Conservation (phyloP, 257 asterid genomes). For the Solanum chaucha region DNA sequence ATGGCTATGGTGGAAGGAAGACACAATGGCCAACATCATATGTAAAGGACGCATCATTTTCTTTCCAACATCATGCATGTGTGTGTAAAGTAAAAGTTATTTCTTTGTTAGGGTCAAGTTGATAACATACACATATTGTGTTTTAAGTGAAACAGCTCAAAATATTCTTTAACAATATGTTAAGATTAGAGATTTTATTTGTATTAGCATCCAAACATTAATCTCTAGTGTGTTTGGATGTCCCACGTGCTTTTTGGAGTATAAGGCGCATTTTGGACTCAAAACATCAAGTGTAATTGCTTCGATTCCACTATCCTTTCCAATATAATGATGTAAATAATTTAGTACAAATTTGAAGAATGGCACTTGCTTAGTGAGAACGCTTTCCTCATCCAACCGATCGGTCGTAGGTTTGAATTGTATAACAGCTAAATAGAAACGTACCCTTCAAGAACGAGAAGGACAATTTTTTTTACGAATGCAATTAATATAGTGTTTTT, state of each 20-base stretch:
- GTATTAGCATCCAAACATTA: neutral
- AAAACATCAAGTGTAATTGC: neutral
- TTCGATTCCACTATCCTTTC: neutral
- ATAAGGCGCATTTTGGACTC: neutral
- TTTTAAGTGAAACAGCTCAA: neutral
- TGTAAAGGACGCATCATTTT: neutral
- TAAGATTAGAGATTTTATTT: neutral
- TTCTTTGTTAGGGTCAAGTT: neutral
- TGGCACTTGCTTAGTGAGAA: neutral
- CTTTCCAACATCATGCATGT: neutral
- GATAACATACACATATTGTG: neutral
- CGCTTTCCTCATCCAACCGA: neutral
- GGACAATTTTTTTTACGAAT: neutral
- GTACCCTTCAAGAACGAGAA: neutral
- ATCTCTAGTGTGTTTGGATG: neutral
- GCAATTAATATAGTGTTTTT: neutral
- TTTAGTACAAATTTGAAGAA: neutral
- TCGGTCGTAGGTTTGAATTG: neutral
- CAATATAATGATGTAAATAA: neutral
- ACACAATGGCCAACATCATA: neutral
- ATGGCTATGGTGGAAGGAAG: neutral
- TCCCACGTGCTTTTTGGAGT: neutral
- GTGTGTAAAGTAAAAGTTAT: neutral
- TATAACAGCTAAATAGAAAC: neutral
- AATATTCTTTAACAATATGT: neutral